Evolutionary conservation across 306 rosid species (phyloP).

Genomic region (Psophocarpus tetragonolobus): DNA sequence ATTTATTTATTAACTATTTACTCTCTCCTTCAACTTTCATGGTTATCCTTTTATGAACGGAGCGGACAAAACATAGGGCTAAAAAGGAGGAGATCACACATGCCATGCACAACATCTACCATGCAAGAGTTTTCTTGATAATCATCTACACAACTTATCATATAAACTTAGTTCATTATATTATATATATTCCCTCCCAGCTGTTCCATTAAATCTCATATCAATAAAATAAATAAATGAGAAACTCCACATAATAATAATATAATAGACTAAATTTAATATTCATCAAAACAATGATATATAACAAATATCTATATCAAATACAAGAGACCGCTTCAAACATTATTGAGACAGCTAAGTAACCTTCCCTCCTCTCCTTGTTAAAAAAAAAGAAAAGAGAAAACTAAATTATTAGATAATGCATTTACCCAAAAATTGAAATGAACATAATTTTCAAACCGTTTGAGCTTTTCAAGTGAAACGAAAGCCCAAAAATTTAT

Average conservation of each 20-base stretch:
- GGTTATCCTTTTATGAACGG: not conserved
- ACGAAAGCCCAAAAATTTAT: no score
- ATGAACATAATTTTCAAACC: no score
- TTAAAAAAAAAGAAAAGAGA: no score
- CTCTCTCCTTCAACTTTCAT: slow-evolving; percentile 1
- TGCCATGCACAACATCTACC: slow-evolving; percentile 9
- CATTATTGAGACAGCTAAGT: not conserved
- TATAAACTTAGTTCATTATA: not conserved
- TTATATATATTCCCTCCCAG: not conserved
- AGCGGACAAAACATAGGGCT: not conserved
- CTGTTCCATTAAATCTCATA: not conserved
- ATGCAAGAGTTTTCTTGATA: slow-evolving; percentile 6
- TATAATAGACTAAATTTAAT: not conserved
- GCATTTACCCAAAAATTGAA: no score
- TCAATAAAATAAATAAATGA: not conserved
- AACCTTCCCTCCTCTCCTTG: not conserved
- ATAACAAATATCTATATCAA: not conserved
- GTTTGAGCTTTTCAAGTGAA: no score
- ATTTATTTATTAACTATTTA: not conserved
- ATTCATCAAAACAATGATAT: not conserved
- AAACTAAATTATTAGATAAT: no score
- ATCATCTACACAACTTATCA: not conserved
- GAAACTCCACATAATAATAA: not conserved
- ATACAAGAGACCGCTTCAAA: not conserved
- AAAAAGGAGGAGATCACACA: slow-evolving; percentile 13